Base-by-base conservation (phyloP, 371 early-diverging fungal species). In the Syncephalastrum contaminatum region DNA sequence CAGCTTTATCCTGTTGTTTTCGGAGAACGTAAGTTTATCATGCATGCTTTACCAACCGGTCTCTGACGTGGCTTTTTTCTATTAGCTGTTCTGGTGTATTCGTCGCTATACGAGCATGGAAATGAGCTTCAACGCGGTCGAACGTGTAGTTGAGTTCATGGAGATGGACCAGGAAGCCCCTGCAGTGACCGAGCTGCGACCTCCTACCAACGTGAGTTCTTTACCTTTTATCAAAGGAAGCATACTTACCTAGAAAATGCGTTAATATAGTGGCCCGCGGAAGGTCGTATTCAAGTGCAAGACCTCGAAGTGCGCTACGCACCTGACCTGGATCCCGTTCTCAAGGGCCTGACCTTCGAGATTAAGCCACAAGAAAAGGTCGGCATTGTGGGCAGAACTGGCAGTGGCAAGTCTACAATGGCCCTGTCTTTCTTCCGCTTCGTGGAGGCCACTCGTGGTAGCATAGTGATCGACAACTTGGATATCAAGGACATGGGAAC, bases 71-170 rank as follows among this genome's bases (percentile, higher is more conserved):
- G 22, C 13, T 20, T 58, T 83, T 43, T 60, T 58, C 15, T 50
- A 51, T 48, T 64, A 76, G 54, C 63, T 89, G 49, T 73, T 86
- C 52, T 88, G 88, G 87, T 66, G 75, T 19, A 84, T 92, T 36
- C 76, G 87, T 41, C 67, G 81, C 43, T 87, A 87, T 59, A 89
- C 91, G 7, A 77, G 82, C 45, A 70, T 93, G 53, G 94, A 94
- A 69, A 88, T 91, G 88, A 80, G 82, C 51, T 83, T 93, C 66
- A 92, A 89, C 71, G 80, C 86, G 10, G 89, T 96, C 8, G 96
- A 96, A 66, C 85, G 96, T 43, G 79, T 93, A 1, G 81, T 83
- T 8, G 90, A 95, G 61, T 96, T 92, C 59, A 75, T 83, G 60
- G 67, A 67, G 20, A 84, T 92, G 65, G 85, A 88, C 43, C 87